A percentile compares a stretch with the other conserved stretches of the same genome.
Evolutionary conservation across 2,329 filamentous ascomycete species (phyloP).

Genomic region (Colletotrichum coccodes): DNA sequence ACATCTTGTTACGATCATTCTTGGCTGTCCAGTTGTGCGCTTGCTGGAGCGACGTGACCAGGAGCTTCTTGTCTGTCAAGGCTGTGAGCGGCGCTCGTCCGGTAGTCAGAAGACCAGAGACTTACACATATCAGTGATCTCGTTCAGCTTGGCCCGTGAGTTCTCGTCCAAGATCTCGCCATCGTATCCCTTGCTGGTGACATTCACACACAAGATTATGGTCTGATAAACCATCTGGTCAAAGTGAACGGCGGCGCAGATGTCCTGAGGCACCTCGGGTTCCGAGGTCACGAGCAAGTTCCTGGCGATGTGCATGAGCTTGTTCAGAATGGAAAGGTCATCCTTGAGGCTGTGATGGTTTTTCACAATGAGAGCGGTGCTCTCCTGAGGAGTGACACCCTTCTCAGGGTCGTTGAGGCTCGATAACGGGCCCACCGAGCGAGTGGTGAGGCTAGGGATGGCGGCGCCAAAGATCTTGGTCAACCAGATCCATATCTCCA

Average conservation of each 20-base stretch:
- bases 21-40: conserved; percentile 77
- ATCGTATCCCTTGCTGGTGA: conserved; percentile 75
- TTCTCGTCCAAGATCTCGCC: conserved; percentile 69
- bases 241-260: conserved; percentile 72
- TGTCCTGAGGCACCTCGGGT: conserved; percentile 72
- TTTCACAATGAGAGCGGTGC: conserved; percentile 70
- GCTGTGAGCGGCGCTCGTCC: conserved; percentile 34
- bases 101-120: conserved; percentile 14
- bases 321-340: conserved; percentile 71
- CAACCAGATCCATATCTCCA: conserved; percentile 74
- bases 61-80: conserved; percentile 68
- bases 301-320: conserved; percentile 73
- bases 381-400: conserved; percentile 69
- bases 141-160: conserved; percentile 66
- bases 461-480: conserved; percentile 70
- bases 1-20: conserved; percentile 76
- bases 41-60: conserved; percentile 74
- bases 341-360: conserved; percentile 71
- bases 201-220: conserved; percentile 73
- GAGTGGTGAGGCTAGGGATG: conserved; percentile 67
- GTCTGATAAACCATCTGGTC: conserved; percentile 74
- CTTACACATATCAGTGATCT: conserved; percentile 73
- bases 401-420: conserved; percentile 64
- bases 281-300: conserved; percentile 73
- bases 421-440: conserved; percentile 66